Base-by-base conservation (phyloP, 805 yeast genomes). In the Teunomyces barrocoloradensis region DNA sequence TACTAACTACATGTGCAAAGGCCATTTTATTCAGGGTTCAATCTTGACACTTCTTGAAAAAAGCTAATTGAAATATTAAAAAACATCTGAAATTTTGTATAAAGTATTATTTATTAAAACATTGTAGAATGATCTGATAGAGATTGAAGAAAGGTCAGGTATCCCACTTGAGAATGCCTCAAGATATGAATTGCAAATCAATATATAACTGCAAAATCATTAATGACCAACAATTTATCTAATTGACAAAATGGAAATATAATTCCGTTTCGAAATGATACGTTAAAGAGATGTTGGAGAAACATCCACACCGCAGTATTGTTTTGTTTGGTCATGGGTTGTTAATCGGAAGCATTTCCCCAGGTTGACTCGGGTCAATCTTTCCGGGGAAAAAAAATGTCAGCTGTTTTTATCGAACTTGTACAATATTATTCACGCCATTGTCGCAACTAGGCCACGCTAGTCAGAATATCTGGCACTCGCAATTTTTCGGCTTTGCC, bases 401-500 rank as follows among this genome's bases (percentile, higher is more conserved):
- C 39, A 33, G 23, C 38, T 42, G 32, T 33, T 33, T 33, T 23
- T 18, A 4, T 33, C 11, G 15, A 6, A 15, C 9, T 5, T 23
- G 15, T 17, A 21, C 23, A 11, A 21, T 12, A 27, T 6, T 10
- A 29, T 25, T 15, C 33, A 39, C 33, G 32, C 32, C 32, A 29
- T 17, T 39, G 6, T 18, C 15, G 34, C 18, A 28, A 15, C n/a
- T 21, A 9, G 33, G 23, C 33, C 43, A 23, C 10, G 4, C 5
- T 10, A 27, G 15, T 39, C 17, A 25, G 33, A 12, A 10, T 27
- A 29, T 39, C 25, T 29, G n/a, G 43, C 15, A 23, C 32, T 13
- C 33, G 43, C 23, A 15, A 18, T 18, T 30, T 35, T 27, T 30
- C 37, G 44, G 29, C 30, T 18, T 29, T 41, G 37, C 44, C 44